Evolutionary conservation across 192 early-diverging fungal species (phyloP), one percentile per base, ranked within the genome.

Genomic region (Coemansia sp.): DNA sequence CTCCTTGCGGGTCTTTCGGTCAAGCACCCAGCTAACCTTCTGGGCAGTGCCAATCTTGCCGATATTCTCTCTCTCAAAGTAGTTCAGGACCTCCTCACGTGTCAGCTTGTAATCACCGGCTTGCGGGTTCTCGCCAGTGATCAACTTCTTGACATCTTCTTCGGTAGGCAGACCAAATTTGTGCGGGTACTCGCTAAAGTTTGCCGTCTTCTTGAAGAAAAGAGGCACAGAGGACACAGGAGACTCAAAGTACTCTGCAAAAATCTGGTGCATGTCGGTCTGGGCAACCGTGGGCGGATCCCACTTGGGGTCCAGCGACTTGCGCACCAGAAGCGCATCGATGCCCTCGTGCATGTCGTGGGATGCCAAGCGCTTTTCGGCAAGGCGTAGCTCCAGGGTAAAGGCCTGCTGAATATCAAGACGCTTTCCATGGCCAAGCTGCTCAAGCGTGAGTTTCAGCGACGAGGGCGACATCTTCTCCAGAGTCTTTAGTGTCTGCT

Each of bases 311-410:
- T 72, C 64, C 5, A 67, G 59, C 20, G 78, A 63, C 59, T 93
- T 92, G 61, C 87, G 79, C 37, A 96, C 79, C 60, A 99, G 80
- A 28, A 83, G 70, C 15, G 90, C 87, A 14, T 68, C 88, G 0
- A 98, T 94, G 14, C 97, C 96, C 84, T 95, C 94, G 41, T 82
- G 67, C 65, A 99, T 94, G 69, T 99, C 96, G 47, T 85, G 86
- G 2, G 82, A 86, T 13, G 48, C 70, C 56, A 98, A 75, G 44
- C 91, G 91, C 62, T 87, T 85, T 63, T 91, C 87, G 10, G 84
- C 91, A 52, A 97, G 74, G 7, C 82, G 82, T 63, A 89, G 91
- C 74, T 99, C 97, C 85, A 94, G 87, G 44, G 83, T 65, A 73
- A 98, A 92, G 55, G 92, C 93, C 60, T 88, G 82, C 19, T 84